Base-by-base conservation (phyloP, 495 filamentous ascomycete species). In the Neurospora sp. region DNA sequence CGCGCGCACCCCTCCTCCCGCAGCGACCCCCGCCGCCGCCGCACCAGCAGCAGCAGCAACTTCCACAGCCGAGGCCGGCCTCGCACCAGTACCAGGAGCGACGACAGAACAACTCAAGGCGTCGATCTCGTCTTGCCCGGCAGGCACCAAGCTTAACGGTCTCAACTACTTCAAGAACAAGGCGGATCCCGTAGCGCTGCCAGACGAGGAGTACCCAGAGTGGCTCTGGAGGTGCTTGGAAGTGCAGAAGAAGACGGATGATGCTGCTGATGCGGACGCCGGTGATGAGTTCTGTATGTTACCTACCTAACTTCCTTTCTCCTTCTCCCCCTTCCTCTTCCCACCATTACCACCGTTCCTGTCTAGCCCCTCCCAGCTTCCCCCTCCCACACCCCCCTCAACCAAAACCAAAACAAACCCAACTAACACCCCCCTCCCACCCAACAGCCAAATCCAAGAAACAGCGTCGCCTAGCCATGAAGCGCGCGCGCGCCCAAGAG, bases 141-240 rank as follows among this genome's bases (percentile, higher is more conserved):
- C 90, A 4, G 96, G 96, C 23, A 94, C 92, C 3, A 83, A 86
- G 41, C 79, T 99, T 71, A 89, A 85, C 39, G 93, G 94, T 8
- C 86, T 99, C 74, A 96, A 94, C 81, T 97, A 96, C 84, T 84
- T 96, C 78, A 98, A 97, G 85, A 84, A 83, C 72, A 82, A 79
- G 74, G 86, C 86, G 46, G 90, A 93, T 78, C 89, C 90, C 0
- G 76, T 97, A 12, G 96, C 96, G 39, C 84, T 89, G 77, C 87
- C 91, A 71, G 96, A 99, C 80, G 83, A 87, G 40, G 94, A 93
- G 72, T 99, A 99, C 84, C 96, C 96, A 18, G 87, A 85, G 14
- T 99, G 96, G 96, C 83, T 99, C 71, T 99, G 96, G 96, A 82
- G 78, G 0, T 88, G 94, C 75, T 83, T 98, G 35, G 88, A 89